Percentiles rank a stretch among this genome's conserved stretches.
Conservation (phyloP, 2,329 filamentous ascomycete genomes). For the Bipolaris cookei region DNA sequence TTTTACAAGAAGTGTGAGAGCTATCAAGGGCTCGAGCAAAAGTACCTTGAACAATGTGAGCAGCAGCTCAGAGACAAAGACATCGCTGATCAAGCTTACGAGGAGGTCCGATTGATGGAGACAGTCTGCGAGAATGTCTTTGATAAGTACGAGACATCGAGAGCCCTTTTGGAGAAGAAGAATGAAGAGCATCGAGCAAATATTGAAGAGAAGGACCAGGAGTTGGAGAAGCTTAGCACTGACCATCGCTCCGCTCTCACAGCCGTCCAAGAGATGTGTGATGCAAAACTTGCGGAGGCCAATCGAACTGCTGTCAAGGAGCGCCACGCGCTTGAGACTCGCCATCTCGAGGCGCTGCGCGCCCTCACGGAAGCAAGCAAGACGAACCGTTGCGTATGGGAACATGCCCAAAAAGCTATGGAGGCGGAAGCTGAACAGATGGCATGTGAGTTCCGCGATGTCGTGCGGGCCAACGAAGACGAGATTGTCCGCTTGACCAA, state of each 20-base stretch:
- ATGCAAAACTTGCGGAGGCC: neutral
- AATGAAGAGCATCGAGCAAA: neutral
- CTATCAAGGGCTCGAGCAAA: neutral
- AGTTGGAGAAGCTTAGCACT: neutral
- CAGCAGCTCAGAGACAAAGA: constrained; percentile 4
- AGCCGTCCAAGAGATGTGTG: neutral
- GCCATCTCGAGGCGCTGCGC: neutral
- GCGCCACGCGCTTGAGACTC: neutral
- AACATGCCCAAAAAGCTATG: neutral
- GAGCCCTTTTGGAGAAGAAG: neutral
- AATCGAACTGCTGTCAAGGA: neutral
- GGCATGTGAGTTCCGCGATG: neutral
- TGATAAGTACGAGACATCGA: neutral
- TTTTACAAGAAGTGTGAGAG: neutral
- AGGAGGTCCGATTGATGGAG: neutral
- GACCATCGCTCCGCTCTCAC: neutral
- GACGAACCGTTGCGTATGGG: neutral
- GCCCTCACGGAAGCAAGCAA: neutral
- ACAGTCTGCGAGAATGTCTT: neutral
- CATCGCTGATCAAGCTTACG: neutral
- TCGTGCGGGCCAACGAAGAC: neutral
- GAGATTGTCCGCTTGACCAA: neutral
- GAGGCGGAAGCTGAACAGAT: neutral
- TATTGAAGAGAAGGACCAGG: neutral
- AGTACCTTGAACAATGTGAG: neutral